Percentiles rank a stretch among this genome's conserved stretches.
These are phyloP conservation scores for Capsicum chinense DNA, from an alignment of 257 asterid species.

Conservation along the genomic window DNA sequence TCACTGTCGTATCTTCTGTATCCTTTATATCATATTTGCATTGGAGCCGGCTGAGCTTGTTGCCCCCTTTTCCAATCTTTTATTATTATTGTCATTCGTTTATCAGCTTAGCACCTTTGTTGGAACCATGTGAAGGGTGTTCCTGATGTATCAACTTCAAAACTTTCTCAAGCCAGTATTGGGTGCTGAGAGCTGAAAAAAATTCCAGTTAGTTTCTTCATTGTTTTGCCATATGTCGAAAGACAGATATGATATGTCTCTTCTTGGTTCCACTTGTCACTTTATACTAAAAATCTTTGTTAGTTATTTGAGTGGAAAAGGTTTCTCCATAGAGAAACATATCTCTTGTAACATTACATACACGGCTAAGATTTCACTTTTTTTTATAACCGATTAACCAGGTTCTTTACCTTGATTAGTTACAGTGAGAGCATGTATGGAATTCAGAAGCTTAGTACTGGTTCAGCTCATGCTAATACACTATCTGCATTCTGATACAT, in stretches of 20 bases:
- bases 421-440: background rate
- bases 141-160: background rate
- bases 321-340: background rate
- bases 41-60: background rate
- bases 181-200: background rate
- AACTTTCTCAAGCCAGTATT: slow-evolving; percentile 12
- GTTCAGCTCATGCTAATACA: slow-evolving; percentile 5
- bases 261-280: background rate
- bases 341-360: background rate
- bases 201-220: background rate
- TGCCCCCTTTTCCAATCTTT: background rate
- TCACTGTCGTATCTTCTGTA: background rate
- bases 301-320: background rate
- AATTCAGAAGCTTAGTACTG: background rate
- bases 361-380: background rate
- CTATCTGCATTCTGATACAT: background rate
- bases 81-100: background rate
- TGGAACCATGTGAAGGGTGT: slow-evolving; percentile 5
- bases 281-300: background rate
- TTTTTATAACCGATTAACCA: too few species aligned
- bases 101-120: background rate
- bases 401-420: background rate
- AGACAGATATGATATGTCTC: background rate
- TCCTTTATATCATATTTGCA: slow-evolving; percentile 12
- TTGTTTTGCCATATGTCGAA: background rate